Evolutionary conservation across 2,329 filamentous ascomycete species (phyloP).

Genomic region (Pyricularia sp.): DNA sequence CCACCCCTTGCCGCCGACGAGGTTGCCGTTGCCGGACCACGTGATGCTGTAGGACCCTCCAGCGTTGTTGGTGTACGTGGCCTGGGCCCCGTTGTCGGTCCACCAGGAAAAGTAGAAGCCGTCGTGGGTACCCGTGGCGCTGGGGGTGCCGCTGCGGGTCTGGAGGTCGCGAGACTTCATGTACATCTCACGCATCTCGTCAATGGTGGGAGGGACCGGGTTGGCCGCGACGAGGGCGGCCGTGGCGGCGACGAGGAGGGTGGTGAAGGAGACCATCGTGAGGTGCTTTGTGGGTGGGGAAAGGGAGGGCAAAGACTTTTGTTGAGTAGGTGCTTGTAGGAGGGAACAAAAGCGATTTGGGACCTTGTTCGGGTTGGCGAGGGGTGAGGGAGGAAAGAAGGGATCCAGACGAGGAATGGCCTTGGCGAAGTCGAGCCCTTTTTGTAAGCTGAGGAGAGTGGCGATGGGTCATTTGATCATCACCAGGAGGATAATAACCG

Average conservation of each 20-base stretch:
- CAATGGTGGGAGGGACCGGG: slow-evolving; percentile 1
- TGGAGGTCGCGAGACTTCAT: neutral
- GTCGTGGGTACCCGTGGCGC: slow-evolving; percentile 20
- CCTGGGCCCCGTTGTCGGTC: slow-evolving; percentile 28
- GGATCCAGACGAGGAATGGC: no score
- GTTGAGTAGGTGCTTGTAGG: neutral
- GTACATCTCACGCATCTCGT: neutral
- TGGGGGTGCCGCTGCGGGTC: slow-evolving; percentile 19
- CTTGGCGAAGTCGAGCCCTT: neutral
- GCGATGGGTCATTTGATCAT: neutral
- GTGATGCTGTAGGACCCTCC: slow-evolving; percentile 25
- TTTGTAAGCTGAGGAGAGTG: neutral
- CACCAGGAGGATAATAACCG: neutral
- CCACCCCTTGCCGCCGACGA: slow-evolving; percentile 49
- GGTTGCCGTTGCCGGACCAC: slow-evolving; percentile 37
- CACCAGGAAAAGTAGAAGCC: slow-evolving; percentile 36
- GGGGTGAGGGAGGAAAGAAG: neutral
- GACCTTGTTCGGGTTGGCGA: neutral
- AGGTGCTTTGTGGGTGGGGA: neutral
- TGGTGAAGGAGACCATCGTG: slow-evolving; percentile 3
- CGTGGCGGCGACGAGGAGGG: slow-evolving; percentile 2
- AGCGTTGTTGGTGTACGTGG: slow-evolving; percentile 29
- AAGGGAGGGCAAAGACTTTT: neutral
- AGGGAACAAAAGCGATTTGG: neutral
- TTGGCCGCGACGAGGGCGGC: slow-evolving; percentile 1